Evolutionary conservation across 257 asterid species (phyloP).

Genomic region (Nicotiana sylvestris): DNA sequence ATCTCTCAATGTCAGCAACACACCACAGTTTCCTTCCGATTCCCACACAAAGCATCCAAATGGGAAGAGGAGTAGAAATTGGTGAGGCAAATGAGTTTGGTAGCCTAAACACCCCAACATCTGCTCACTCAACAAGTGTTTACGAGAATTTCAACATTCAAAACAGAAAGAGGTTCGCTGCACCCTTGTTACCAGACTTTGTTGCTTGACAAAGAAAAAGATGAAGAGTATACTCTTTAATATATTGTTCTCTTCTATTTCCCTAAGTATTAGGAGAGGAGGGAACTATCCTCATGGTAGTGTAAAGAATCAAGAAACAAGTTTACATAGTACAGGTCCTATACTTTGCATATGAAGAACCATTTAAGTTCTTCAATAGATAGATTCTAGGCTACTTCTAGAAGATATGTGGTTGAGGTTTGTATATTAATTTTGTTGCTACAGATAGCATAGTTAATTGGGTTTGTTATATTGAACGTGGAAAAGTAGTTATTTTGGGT

Average conservation of each 20-base stretch:
- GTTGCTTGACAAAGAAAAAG: constrained; percentile 36
- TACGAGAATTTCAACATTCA: constrained; percentile 72
- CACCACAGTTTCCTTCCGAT: constrained; percentile 64
- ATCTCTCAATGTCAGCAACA: constrained; percentile 53
- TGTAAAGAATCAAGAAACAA: constrained; percentile 36
- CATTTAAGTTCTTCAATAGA: constrained; percentile 45
- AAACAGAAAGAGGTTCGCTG: constrained; percentile 73
- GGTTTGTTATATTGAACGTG: constrained; percentile 45
- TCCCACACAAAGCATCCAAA: constrained; percentile 51
- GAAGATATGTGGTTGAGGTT: constrained; percentile 42
- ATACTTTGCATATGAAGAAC: constrained; percentile 50
- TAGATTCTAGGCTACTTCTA: constrained; percentile 37
- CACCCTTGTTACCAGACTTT: constrained; percentile 83
- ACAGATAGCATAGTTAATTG: constrained; percentile 51
- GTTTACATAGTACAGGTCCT: constrained; percentile 39
- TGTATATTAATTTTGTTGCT: constrained; percentile 84
- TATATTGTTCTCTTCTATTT: constrained; percentile 27
- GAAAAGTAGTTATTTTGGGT: constrained; percentile 41
- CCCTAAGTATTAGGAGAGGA: constrained; percentile 27
- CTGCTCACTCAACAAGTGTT: constrained; percentile 45
- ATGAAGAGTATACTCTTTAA: constrained; percentile 16
- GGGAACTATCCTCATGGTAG: constrained; percentile 36
- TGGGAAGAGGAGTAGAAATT: constrained; percentile 50
- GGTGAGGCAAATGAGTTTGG: constrained; percentile 48
- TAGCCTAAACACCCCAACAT: constrained; percentile 36